Evolutionary conservation across 352 stramenopile genomes (phyloP).

Genomic region (Phytophthora fragariae): DNA sequence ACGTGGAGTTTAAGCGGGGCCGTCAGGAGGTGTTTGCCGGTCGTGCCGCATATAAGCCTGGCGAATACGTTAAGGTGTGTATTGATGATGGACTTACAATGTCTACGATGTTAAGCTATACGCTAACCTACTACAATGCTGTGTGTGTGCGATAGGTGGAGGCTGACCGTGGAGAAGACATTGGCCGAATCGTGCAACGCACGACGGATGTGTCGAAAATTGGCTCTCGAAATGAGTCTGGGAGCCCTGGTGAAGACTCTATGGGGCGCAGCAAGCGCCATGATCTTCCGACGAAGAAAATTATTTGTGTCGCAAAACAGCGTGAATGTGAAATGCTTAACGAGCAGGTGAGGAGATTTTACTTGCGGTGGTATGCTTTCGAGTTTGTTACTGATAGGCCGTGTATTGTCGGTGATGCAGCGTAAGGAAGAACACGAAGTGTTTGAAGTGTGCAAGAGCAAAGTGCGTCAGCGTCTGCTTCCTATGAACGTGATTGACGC

Average conservation of each 20-base stretch:
- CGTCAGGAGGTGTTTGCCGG: constrained; percentile 92
- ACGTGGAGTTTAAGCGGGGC: constrained; percentile 96
- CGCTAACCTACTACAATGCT: background rate
- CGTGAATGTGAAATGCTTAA: constrained; percentile 93
- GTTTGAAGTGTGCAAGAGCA: constrained; percentile 96
- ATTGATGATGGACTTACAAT: background rate
- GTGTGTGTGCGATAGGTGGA: constrained; percentile 87
- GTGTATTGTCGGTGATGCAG: constrained; percentile 30
- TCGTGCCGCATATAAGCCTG: constrained; percentile 86
- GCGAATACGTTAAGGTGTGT: constrained; percentile 94
- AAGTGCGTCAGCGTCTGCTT: constrained; percentile 94
- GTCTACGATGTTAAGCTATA: background rate
- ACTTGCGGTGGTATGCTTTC: background rate
- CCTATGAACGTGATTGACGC: constrained; percentile 98
- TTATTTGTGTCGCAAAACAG: constrained; percentile 93
- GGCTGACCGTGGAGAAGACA: constrained; percentile 97
- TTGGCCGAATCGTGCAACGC: constrained; percentile 93
- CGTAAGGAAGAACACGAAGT: constrained; percentile 96
- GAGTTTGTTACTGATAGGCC: background rate
- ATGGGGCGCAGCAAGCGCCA: constrained; percentile 68
- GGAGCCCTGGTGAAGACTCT: constrained; percentile 46
- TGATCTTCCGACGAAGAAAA: constrained; percentile 88
- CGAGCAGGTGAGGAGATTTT: constrained; percentile 68
- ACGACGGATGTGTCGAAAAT: constrained; percentile 88
- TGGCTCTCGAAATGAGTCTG: constrained; percentile 41